Base-by-base conservation (phyloP, 2,329 filamentous ascomycete species). In the Pseudocercospora fijiensis region DNA sequence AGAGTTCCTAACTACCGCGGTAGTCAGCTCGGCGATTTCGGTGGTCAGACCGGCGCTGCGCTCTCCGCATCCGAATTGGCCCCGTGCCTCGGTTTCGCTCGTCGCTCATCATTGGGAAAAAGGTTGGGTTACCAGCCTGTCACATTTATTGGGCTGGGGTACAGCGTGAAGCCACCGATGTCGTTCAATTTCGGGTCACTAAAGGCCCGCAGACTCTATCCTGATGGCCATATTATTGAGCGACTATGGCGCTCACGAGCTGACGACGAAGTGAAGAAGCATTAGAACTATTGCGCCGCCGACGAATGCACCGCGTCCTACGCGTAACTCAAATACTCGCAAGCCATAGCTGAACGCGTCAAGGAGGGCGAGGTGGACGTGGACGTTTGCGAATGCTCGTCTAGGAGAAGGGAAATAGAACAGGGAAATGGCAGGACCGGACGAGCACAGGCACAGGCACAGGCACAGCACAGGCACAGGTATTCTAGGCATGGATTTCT, bases 131-230 rank as follows among this genome's bases (percentile, higher is more conserved):
- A 57, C 30, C 55, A 26, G 24, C 20, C 20, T 52, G 49, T 52
- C 49, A 51, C 28, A 30, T 2, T 4, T 4, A 9, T 10, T 52
- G 49, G 49, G 24, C 49, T 52, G 49, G 28, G 24, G 49, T 52
- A 52, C 47, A 27, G 47, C 47, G n/a, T 27, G 47, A 52, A 52
- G 47, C 47, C 47, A 52, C 47, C 20, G 20, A 55, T 27, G 51
- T n/a, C 20, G 51, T 55, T 28, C n/a, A n/a, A n/a, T n/a, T n/a
- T n/a, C n/a, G n/a, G n/a, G n/a, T n/a, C n/a, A n/a, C n/a, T n/a
- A n/a, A n/a, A n/a, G n/a, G n/a, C n/a, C n/a, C n/a, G n/a, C n/a
- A n/a, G n/a, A n/a, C n/a, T n/a, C n/a, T 49, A 13, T 11, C 22
- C 18, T 49, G 13, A 41, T 18, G 37, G 10, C 33, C 33, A 37